These are phyloP conservation scores for Vitis hybrid DNA, from an alignment of 177 flowering plant species.

Conservation along the genomic window DNA sequence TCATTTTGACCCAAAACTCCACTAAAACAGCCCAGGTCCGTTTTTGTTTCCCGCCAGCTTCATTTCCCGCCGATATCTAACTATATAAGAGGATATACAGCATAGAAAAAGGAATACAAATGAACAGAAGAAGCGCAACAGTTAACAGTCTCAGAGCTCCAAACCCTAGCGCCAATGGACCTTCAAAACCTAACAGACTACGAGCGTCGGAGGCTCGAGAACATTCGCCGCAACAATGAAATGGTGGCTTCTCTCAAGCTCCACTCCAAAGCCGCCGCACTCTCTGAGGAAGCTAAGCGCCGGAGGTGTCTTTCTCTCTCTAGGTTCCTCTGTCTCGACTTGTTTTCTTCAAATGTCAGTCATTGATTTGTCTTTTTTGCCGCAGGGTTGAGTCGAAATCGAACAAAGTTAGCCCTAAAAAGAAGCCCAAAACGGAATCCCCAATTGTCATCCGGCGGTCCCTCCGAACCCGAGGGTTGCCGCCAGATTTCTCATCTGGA, in stretches of 20 bases:
- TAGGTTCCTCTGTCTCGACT: slow-evolving; percentile 5
- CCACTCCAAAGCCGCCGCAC: slow-evolving; percentile 31
- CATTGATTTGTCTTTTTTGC: neutral
- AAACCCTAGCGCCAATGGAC: slow-evolving; percentile 23
- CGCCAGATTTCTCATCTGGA: slow-evolving; percentile 41
- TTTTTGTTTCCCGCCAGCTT: slow-evolving; percentile 2
- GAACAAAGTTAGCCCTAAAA: slow-evolving; percentile 36
- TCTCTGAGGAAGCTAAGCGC: slow-evolving; percentile 55
- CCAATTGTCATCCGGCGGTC: slow-evolving; percentile 64
- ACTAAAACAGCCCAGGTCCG: too few relatives aligned
- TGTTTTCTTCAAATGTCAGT: neutral
- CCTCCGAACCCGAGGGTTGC: slow-evolving; percentile 59
- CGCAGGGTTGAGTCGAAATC: slow-evolving; percentile 44
- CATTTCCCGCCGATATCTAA: slow-evolving; percentile 4
- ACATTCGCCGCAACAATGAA: slow-evolving; percentile 63
- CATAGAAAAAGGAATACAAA: neutral
- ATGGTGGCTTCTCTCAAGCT: slow-evolving; percentile 72
- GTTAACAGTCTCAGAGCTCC: neutral
- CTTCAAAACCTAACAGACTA: slow-evolving; percentile 50
- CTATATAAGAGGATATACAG: neutral
- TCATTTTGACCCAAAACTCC: too few relatives aligned
- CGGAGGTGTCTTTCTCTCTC: slow-evolving; percentile 37
- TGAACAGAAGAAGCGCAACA: neutral
- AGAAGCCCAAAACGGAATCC: slow-evolving; percentile 43
- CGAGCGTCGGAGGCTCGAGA: slow-evolving; percentile 77